These are phyloP conservation scores for Candida palmyrensis DNA, from an alignment of 805 yeast species.

Conservation along the genomic window DNA sequence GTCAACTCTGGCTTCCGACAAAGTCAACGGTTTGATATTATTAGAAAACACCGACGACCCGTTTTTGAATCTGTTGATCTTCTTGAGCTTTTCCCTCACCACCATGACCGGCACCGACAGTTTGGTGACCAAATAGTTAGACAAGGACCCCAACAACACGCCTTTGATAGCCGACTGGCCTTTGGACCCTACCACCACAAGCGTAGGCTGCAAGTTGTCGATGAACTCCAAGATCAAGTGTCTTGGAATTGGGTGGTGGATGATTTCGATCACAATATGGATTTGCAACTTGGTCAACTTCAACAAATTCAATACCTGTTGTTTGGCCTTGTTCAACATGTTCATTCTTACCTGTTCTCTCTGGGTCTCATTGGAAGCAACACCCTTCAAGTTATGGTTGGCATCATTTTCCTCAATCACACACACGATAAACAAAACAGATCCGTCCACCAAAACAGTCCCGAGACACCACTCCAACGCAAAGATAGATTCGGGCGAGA, in stretches of 20 bases:
- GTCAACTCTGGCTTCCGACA: constrained; percentile 44
- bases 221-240: constrained; percentile 66
- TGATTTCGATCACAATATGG: constrained; percentile 67
- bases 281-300: constrained; percentile 66
- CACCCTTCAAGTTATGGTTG: constrained; percentile 39
- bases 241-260: constrained; percentile 72
- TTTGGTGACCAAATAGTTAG: constrained; percentile 67
- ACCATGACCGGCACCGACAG: constrained; percentile 78
- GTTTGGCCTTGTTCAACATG: constrained; percentile 39
- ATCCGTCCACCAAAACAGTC: constrained; percentile 75
- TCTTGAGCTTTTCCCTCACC: constrained; percentile 66
- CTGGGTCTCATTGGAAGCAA: constrained; percentile 27
- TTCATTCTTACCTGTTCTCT: constrained; percentile 33
- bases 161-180: constrained; percentile 72
- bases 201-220: constrained; percentile 65
- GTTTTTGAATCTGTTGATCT: constrained; percentile 51
- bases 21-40: constrained; percentile 48
- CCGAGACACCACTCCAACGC: constrained; percentile 90
- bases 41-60: constrained; percentile 49
- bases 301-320: constrained; percentile 44
- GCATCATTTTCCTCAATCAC: constrained; percentile 46
- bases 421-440: constrained; percentile 69
- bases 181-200: constrained; percentile 72
- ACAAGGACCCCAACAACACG: constrained; percentile 65
- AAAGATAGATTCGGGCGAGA: constrained; percentile 75